phyloP scores from a whole-genome alignment of 1,284 basidiomycete genomes.

The Cryptococcus wingfieldii region DNA sequence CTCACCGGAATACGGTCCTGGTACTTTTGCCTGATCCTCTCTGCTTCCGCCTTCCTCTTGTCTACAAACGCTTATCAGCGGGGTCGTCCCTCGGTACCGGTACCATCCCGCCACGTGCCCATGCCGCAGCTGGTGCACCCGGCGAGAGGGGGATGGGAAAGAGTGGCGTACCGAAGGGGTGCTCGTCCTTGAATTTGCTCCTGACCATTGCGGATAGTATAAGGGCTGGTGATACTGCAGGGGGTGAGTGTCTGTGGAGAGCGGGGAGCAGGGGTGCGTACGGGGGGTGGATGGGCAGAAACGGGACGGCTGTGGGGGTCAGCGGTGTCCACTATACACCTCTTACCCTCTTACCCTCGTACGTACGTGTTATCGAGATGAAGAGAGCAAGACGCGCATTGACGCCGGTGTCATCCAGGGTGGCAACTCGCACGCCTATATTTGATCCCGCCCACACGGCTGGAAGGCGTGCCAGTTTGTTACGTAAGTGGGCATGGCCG shows the following conservation, averaged over 20 bases:
- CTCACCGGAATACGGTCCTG: slow-evolving; percentile 94
- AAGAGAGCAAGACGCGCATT: too few relatives aligned
- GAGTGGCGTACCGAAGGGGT: slow-evolving; percentile 78
- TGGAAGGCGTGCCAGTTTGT: too few relatives aligned
- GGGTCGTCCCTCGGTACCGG: background rate
- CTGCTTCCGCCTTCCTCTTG: slow-evolving; percentile 92
- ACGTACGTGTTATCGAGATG: too few relatives aligned
- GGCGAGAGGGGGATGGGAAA: background rate
- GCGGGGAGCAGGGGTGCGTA: too few relatives aligned
- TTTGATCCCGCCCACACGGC: too few relatives aligned
- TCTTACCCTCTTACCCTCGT: too few relatives aligned
- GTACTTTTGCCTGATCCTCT: slow-evolving; percentile 97
- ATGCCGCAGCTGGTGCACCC: background rate
- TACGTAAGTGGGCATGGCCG: too few relatives aligned
- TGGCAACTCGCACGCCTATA: too few relatives aligned
- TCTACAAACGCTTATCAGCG: slow-evolving; percentile 54
- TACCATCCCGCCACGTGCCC: background rate
- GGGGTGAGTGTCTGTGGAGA: background rate
- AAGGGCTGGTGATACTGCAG: background rate
- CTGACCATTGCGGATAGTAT: slow-evolving; percentile 60
- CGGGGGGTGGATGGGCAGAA: too few relatives aligned
- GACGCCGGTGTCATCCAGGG: too few relatives aligned
- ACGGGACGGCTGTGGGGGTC: too few relatives aligned
- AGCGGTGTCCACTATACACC: too few relatives aligned
- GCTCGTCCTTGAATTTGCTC: slow-evolving; percentile 99